phyloP scores from a whole-genome alignment of 768 basidiomycete genomes.

The Russula brevipes region DNA sequence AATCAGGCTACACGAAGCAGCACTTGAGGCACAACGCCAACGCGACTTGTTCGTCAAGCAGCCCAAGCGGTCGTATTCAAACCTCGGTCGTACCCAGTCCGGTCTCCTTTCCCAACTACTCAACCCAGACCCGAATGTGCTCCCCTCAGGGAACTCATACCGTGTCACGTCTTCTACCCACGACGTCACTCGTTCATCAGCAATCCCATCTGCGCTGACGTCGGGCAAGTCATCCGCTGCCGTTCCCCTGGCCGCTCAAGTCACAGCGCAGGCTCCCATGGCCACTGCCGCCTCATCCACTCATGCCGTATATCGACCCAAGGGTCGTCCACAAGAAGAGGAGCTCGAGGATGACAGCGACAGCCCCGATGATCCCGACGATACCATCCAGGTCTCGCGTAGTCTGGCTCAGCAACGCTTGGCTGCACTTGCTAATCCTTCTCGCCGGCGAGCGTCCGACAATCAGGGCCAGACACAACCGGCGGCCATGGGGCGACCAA shows the following conservation, averaged over 20 bases:
- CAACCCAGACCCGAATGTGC: slow-evolving; percentile 61
- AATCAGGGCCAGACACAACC: slow-evolving; percentile 22
- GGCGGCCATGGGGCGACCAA: slow-evolving; percentile 22
- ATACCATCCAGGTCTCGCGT: slow-evolving; percentile 52
- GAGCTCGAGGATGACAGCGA: slow-evolving; percentile 63
- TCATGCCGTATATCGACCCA: slow-evolving; percentile 50
- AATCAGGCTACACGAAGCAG: slow-evolving; percentile 45
- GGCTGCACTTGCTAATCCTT: slow-evolving; percentile 45
- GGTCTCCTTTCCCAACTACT: slow-evolving; percentile 65
- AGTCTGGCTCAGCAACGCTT: slow-evolving; percentile 68
- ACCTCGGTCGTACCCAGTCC: slow-evolving; percentile 46
- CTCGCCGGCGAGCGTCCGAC: slow-evolving; percentile 39
- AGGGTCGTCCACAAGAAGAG: slow-evolving; percentile 56
- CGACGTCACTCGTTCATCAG: slow-evolving; percentile 42
- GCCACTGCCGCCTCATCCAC: background rate
- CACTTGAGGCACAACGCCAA: slow-evolving; percentile 56
- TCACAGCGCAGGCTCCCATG: slow-evolving; percentile 36
- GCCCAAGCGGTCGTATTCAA: slow-evolving; percentile 59
- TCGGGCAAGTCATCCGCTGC: slow-evolving; percentile 56
- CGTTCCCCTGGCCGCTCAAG: slow-evolving; percentile 49
- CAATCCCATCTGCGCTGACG: slow-evolving; percentile 30
- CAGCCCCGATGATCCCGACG: slow-evolving; percentile 49
- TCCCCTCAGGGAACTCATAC: slow-evolving; percentile 58
- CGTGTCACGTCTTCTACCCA: slow-evolving; percentile 45
- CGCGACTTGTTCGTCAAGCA: slow-evolving; percentile 71